Percentiles rank a stretch among this genome's conserved stretches.
phyloP scores from a whole-genome alignment of 805 yeast genomes.

The Suhomyces sp. region DNA sequence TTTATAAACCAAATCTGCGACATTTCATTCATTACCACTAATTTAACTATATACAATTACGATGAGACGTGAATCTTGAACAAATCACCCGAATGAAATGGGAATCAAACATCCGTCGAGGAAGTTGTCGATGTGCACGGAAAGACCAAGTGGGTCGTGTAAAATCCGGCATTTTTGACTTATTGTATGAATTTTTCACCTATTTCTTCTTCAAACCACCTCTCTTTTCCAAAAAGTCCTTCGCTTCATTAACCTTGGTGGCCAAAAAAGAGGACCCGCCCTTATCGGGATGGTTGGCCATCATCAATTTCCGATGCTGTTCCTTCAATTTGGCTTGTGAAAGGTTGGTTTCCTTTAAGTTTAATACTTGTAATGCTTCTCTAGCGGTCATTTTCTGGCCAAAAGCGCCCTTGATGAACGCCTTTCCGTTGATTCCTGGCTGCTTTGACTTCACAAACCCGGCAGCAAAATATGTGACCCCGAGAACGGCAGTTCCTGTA shows the following conservation, averaged over 20 bases:
- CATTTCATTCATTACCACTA: no score
- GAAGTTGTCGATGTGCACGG: no score
- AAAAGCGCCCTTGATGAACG: conserved; percentile 84
- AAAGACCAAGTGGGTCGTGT: no score
- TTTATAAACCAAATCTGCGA: no score
- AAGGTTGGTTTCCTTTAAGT: conserved; percentile 64
- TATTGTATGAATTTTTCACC: no score
- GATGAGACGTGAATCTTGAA: no score
- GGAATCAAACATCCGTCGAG: no score
- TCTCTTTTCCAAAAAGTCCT: conserved; percentile 73
- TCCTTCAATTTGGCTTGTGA: conserved; percentile 68
- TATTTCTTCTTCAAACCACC: conserved; percentile 48
- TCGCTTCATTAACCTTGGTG: conserved; percentile 90
- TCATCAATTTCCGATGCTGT: conserved; percentile 79
- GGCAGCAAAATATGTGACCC: conserved; percentile 61
- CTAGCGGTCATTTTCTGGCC: conserved; percentile 86
- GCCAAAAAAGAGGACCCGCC: conserved; percentile 92
- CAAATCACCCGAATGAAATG: no score
- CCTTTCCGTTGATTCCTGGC: conserved; percentile 65
- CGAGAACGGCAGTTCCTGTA: conserved; percentile 67
- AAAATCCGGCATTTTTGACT: no score
- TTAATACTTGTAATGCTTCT: conserved; percentile 85
- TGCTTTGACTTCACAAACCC: conserved; percentile 66
- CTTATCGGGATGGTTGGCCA: conserved; percentile 90
- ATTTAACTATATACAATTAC: no score